phyloP scores from a whole-genome alignment of 2,329 filamentous ascomycete genomes.

The Aspergillus glaucus region DNA sequence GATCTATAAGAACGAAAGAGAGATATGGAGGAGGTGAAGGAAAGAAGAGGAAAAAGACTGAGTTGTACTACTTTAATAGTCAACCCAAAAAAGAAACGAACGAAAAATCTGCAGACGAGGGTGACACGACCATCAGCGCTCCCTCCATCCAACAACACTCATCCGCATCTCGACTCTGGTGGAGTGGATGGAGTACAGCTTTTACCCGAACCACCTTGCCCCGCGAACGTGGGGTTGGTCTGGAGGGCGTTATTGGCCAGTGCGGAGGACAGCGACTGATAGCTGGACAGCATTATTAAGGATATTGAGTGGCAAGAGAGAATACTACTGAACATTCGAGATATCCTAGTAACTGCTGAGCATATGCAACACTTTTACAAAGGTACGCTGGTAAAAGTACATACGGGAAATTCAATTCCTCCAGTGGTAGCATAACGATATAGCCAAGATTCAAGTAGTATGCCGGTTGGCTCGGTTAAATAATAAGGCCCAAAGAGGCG shows the following conservation, averaged over 20 bases:
- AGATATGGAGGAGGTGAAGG: slow-evolving; percentile 11
- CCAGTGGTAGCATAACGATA: too few species aligned
- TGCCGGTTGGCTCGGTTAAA: not conserved
- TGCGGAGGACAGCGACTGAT: too few species aligned
- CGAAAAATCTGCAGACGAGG: not conserved
- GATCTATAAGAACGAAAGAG: slow-evolving; percentile 1
- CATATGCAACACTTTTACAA: too few species aligned
- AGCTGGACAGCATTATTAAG: too few species aligned
- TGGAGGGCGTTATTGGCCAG: not conserved
- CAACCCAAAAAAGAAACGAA: not conserved
- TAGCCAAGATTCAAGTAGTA: too few species aligned
- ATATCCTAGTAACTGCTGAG: too few species aligned
- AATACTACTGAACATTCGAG: too few species aligned
- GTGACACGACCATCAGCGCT: not conserved
- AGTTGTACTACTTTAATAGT: slow-evolving; percentile 1
- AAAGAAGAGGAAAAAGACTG: slow-evolving; percentile 5
- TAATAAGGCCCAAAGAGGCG: not conserved
- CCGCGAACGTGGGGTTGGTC: not conserved
- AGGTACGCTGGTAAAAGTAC: too few species aligned
- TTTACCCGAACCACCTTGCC: not conserved
- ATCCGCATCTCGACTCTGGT: too few species aligned
- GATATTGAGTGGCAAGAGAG: too few species aligned
- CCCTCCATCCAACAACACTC: slow-evolving; percentile 2
- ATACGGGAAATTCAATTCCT: too few species aligned
- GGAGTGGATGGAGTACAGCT: not conserved